Conservation (phyloP, 2,329 filamentous ascomycete genomes). For the Fusarium staphyleae region DNA sequence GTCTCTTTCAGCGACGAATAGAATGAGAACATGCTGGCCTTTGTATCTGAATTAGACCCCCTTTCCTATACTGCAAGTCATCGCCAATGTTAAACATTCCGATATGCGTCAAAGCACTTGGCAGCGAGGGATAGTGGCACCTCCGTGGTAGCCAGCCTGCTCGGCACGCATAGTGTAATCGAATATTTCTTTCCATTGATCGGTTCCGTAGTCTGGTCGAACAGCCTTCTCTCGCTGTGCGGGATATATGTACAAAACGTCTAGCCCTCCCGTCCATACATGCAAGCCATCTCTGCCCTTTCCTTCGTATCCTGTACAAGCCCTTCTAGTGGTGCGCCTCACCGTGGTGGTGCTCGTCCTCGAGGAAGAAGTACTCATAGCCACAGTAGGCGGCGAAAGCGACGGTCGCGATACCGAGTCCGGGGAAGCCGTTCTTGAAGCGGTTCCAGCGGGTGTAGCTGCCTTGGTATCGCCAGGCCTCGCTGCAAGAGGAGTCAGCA, state of each 20-base stretch:
- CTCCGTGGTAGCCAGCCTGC: neutral
- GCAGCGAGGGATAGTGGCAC: neutral
- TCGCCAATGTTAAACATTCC: neutral
- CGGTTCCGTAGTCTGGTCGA: slow-evolving; percentile 30
- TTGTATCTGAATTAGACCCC: neutral
- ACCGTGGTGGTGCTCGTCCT: slow-evolving; percentile 69
- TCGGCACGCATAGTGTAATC: neutral
- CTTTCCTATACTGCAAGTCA: neutral
- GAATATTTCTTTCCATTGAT: slow-evolving; percentile 32
- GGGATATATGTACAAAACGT: slow-evolving; percentile 40
- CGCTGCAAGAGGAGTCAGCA: slow-evolving; percentile 61
- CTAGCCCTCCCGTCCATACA: slow-evolving; percentile 7
- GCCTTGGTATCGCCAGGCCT: slow-evolving; percentile 93
- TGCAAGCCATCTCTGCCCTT: slow-evolving; percentile 17
- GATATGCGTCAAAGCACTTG: neutral
- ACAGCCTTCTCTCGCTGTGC: slow-evolving; percentile 19
- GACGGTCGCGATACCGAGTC: slow-evolving; percentile 89
- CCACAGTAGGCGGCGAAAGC: slow-evolving; percentile 90
- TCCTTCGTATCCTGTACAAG: slow-evolving; percentile 21
- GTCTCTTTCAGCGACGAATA: neutral
- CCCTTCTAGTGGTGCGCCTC: slow-evolving; percentile 62
- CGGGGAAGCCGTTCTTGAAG: slow-evolving; percentile 86
- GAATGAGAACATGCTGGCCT: neutral
- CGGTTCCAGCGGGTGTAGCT: slow-evolving; percentile 88
- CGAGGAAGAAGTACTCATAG: slow-evolving; percentile 87